A percentile compares a stretch with the other conserved stretches of the same genome.
phyloP scores from a whole-genome alignment of 2,329 filamentous ascomycete species.

The Sporothrix pseudoabietina region DNA sequence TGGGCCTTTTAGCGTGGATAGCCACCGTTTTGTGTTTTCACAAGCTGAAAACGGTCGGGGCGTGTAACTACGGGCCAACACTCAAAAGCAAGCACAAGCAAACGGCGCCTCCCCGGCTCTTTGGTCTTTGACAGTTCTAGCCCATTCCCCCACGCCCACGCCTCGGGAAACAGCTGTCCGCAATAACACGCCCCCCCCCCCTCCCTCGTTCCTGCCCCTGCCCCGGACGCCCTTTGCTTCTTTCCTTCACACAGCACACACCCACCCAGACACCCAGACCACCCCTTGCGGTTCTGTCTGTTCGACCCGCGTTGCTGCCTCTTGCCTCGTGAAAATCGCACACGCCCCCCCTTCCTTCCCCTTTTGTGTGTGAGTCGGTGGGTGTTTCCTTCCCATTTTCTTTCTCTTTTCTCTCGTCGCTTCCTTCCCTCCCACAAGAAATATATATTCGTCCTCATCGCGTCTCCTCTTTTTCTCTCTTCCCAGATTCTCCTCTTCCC shows the following conservation, averaged over 20 bases:
- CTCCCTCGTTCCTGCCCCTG: not conserved
- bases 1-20: not conserved
- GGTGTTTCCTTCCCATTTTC: conserved; percentile 7
- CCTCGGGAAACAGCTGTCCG: conserved; percentile 31
- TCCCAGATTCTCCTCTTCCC: conserved; percentile 6
- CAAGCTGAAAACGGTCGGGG: conserved; percentile 20
- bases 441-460: conserved; percentile 25
- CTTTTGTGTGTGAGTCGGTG: not conserved
- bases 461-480: conserved; percentile 21
- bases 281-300: not conserved
- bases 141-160: conserved; percentile 19
- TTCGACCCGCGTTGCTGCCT: conserved; percentile 28
- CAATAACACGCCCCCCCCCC: conserved; percentile 29
- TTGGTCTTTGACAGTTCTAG: conserved; percentile 1
- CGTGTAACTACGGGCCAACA: conserved; percentile 18
- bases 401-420: not conserved
- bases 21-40: conserved; percentile 21
- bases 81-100: not conserved
- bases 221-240: not conserved
- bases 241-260: conserved; percentile 14
- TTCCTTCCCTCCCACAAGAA: conserved; percentile 13
- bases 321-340: conserved; percentile 31
- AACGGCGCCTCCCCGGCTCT: conserved; percentile 24
- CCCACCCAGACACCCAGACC: too few species aligned
- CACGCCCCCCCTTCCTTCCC: conserved; percentile 28